These are phyloP conservation scores for Nicotiana paniculata DNA, from an alignment of 257 asterid species.

Conservation along the genomic window DNA sequence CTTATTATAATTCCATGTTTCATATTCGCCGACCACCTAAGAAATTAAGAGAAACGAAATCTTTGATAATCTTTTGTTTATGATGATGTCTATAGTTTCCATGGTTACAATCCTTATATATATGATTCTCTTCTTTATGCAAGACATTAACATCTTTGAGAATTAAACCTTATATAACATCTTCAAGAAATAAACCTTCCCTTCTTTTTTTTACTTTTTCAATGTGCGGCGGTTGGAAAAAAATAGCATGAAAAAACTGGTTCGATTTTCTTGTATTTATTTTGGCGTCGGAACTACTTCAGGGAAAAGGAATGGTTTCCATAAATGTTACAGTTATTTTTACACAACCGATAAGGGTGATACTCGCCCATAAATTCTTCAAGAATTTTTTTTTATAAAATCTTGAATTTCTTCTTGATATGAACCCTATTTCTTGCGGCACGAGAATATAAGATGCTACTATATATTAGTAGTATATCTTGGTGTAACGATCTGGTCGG, in stretches of 20 bases:
- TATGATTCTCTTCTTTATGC: not conserved
- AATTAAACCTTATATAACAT: not conserved
- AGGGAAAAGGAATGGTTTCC: constrained; percentile 9
- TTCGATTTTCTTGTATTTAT: not conserved
- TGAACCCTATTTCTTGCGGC: too few species aligned
- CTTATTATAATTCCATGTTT: not conserved
- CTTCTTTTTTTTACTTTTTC: too few species aligned
- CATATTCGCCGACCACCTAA: not conserved
- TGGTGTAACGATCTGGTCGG: too few species aligned
- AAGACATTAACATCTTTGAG: not conserved
- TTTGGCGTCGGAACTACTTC: not conserved
- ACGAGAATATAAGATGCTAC: too few species aligned
- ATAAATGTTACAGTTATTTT: not conserved
- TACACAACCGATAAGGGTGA: not conserved
- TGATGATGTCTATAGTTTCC: too few species aligned
- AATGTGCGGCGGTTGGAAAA: not conserved
- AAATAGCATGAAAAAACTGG: not conserved
- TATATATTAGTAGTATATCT: too few species aligned
- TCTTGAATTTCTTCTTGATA: too few species aligned
- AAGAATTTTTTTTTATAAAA: too few species aligned
- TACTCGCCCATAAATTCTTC: too few species aligned
- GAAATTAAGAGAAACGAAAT: too few species aligned
- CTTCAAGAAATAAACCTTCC: too few species aligned
- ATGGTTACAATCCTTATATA: not conserved
- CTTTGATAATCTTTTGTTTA: too few species aligned